phyloP scores from a whole-genome alignment of 2,329 filamentous ascomycete species.

The Drechslerella dactyloides region DNA sequence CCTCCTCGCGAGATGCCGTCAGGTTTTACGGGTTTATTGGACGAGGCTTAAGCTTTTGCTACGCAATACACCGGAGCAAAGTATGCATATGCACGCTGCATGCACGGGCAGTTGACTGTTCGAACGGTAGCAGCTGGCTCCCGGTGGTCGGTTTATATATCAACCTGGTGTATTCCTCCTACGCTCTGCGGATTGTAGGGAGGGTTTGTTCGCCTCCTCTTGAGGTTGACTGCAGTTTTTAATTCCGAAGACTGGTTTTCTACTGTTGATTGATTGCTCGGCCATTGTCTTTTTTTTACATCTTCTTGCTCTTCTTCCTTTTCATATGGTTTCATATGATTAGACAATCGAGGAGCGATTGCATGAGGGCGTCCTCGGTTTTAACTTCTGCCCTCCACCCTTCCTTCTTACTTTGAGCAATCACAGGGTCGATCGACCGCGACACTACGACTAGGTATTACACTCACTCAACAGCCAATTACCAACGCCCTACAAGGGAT shows the following conservation, averaged over 20 bases:
- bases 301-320: background rate
- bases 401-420: no score
- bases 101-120: slow-evolving; percentile 7
- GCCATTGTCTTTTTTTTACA: background rate
- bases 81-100: slow-evolving; percentile 7
- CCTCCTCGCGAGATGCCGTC: no score
- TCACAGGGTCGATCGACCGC: background rate
- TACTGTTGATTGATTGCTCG: background rate
- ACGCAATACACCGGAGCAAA: slow-evolving; percentile 6
- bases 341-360: background rate
- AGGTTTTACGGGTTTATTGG: background rate
- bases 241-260: background rate
- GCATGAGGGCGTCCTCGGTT: background rate
- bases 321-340: background rate
- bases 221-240: background rate
- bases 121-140: slow-evolving; percentile 4
- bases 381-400: no score
- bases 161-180: slow-evolving; percentile 7
- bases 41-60: slow-evolving; percentile 7
- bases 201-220: background rate
- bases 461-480: background rate
- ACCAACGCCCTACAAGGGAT: background rate
- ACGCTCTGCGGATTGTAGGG: background rate
- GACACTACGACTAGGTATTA: slow-evolving; percentile 4
- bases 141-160: slow-evolving; percentile 10